phyloP scores from a whole-genome alignment of 169 alveolate species.

The Plasmodium reichenowi region DNA sequence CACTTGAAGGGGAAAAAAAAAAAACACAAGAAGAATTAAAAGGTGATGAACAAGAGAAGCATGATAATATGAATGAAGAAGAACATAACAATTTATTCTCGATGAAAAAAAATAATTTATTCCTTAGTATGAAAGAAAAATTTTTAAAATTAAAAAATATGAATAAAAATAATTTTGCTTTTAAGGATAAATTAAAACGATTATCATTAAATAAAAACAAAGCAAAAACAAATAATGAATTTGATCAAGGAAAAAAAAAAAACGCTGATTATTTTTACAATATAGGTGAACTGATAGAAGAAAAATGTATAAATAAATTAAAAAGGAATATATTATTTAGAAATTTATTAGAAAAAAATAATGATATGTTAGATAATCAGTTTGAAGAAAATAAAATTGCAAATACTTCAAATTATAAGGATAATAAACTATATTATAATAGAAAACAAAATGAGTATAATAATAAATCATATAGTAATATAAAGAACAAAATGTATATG shows the following conservation, averaged over 20 bases:
- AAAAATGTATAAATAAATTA: constrained; percentile 7
- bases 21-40: neutral
- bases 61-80: neutral
- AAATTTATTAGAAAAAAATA: constrained; percentile 24
- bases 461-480: neutral
- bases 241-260: constrained; percentile 25
- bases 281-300: neutral
- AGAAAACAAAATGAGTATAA: constrained; percentile 17
- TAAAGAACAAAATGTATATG: constrained; percentile 18
- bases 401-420: constrained; percentile 7
- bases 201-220: constrained; percentile 3
- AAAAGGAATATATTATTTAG: constrained; percentile 9
- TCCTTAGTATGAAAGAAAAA: constrained; percentile 42
- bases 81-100: constrained; percentile 6
- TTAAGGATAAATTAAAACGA: constrained; percentile 31
- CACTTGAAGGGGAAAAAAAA: too few relatives aligned
- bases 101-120: constrained; percentile 29
- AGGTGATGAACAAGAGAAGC: neutral
- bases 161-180: constrained; percentile 25
- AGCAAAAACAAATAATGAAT: constrained; percentile 4
- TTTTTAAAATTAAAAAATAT: constrained; percentile 51
- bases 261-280: constrained; percentile 2
- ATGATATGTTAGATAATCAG: constrained; percentile 6
- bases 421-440: neutral
- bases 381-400: neutral